Evolutionary conservation across 257 asterid species (phyloP), one percentile per base, ranked within the genome.

Genomic region (Lithospermum erythrorhizon): DNA sequence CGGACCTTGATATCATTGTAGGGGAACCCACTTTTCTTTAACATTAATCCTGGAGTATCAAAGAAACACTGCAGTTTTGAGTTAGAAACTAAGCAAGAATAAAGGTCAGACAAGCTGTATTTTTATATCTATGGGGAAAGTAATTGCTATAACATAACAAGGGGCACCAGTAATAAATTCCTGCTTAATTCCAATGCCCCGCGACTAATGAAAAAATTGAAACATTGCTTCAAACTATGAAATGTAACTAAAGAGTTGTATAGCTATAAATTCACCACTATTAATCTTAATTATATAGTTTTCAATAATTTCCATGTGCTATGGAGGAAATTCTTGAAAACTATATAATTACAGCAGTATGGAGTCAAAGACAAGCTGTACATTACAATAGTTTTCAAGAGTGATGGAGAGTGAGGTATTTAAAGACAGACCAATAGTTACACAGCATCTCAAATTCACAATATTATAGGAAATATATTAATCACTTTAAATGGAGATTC

Each of bases 1-100:
- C 99, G 96, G 45, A 83, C 78, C 81, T 84, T 89, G 66, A 84
- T 73, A 66, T 93, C 99, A 61, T 56, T 83, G 77, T 78, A 74
- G 45, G 89, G 88, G 77, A 88, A 86, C 65, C 98, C 98, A 64
- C 83, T 81, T 76, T 88, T 84, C 87, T 82, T 88, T 75, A 91
- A 75, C 97, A 88, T 86, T 47, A 91, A 87, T 61, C 98, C 98
- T 5, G 98, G 98, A 24, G 98, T 91, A 71, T 91, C 98, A 79
- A 88, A 88, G 83, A 91, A 88, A 75, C 98, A 88, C 98, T 91
- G 93, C 72, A 75, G 6, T 57, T 58, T 27, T 62, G 56, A 72
- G 67, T 52, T 54, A 65, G 77, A 78, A 57, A 80, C 54, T 57
- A 70, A 20, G 13, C 25, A 55, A 22, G 56, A 21, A 2, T 11